These are phyloP conservation scores for Claviceps spartinae DNA, from an alignment of 2,329 filamentous ascomycete genomes.

Conservation along the genomic window DNA sequence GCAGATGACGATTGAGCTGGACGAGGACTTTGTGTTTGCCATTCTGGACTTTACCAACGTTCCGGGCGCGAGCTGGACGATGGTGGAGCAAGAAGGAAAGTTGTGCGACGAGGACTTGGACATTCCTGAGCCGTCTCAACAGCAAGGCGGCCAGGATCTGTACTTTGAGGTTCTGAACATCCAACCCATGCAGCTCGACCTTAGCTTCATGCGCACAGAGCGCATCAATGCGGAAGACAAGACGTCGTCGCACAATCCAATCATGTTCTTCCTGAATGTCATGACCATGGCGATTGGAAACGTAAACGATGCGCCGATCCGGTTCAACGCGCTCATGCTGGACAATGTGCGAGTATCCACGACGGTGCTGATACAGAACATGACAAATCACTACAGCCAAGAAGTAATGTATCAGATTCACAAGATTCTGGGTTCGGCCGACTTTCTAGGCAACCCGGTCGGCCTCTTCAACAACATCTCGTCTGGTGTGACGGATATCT, in stretches of 20 bases:
- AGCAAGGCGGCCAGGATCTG: conserved; percentile 79
- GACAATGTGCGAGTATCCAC: conserved; percentile 91
- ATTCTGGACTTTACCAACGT: conserved; percentile 91
- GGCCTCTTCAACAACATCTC: conserved; percentile 97
- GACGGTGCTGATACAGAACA: conserved; percentile 67
- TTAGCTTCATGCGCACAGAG: conserved; percentile 95
- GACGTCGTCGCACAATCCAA: conserved; percentile 74
- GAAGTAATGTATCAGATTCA: conserved; percentile 93
- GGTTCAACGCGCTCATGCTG: conserved; percentile 83
- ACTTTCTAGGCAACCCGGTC: conserved; percentile 95
- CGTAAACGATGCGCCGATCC: conserved; percentile 91
- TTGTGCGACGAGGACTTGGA: conserved; percentile 83
- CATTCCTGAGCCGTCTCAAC: conserved; percentile 79
- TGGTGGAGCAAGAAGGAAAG: conserved; percentile 58
- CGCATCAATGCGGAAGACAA: conserved; percentile 94
- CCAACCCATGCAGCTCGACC: conserved; percentile 93
- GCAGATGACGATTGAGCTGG: conserved; percentile 95
- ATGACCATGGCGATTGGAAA: conserved; percentile 99
- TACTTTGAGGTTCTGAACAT: conserved; percentile 97
- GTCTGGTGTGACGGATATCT: conserved; percentile 93
- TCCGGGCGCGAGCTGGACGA: conserved; percentile 68
- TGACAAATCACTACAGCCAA: conserved; percentile 92
- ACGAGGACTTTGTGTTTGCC: conserved; percentile 96
- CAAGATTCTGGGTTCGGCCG: conserved; percentile 90
- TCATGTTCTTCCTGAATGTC: conserved; percentile 98